Evolutionary conservation across 2,329 filamentous ascomycete species (phyloP).

Genomic region (Sporothrix dimorphospora): DNA sequence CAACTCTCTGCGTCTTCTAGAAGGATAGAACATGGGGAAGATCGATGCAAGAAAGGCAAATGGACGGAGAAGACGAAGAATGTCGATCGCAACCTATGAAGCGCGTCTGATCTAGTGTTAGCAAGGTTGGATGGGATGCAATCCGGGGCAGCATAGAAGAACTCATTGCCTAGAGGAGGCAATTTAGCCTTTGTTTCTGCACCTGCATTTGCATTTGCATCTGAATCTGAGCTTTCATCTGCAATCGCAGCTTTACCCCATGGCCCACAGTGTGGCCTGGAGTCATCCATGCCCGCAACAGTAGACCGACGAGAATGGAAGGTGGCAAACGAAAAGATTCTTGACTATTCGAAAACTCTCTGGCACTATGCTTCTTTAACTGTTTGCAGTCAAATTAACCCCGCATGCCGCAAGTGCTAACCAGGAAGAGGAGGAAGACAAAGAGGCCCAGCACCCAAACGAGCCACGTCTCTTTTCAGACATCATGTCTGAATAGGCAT

Average conservation of each 20-base stretch:
- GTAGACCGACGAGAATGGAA: neutral
- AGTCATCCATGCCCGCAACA: neutral
- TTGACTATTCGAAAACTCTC: neutral
- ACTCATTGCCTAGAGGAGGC: too few relatives aligned
- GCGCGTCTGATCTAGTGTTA: conserved; percentile 8
- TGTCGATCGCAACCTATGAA: neutral
- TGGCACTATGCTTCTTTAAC: neutral
- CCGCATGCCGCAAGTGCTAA: neutral
- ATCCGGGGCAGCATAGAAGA: neutral
- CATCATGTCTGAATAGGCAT: neutral
- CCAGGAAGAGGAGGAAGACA: neutral
- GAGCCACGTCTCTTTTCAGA: neutral
- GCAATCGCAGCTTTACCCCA: neutral
- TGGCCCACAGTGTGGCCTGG: neutral
- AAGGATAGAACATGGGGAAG: conserved; percentile 3
- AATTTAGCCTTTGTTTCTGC: conserved; percentile 14
- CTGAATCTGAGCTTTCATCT: neutral
- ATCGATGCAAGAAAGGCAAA: too few relatives aligned
- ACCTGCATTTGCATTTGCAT: neutral
- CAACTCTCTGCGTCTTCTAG: neutral
- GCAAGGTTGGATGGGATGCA: conserved; percentile 1
- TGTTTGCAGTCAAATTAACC: neutral
- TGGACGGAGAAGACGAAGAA: neutral
- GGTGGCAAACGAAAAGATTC: neutral
- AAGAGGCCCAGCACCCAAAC: neutral